Base-by-base conservation (phyloP, 495 filamentous ascomycete species). In the Penicillium waksmanii region DNA sequence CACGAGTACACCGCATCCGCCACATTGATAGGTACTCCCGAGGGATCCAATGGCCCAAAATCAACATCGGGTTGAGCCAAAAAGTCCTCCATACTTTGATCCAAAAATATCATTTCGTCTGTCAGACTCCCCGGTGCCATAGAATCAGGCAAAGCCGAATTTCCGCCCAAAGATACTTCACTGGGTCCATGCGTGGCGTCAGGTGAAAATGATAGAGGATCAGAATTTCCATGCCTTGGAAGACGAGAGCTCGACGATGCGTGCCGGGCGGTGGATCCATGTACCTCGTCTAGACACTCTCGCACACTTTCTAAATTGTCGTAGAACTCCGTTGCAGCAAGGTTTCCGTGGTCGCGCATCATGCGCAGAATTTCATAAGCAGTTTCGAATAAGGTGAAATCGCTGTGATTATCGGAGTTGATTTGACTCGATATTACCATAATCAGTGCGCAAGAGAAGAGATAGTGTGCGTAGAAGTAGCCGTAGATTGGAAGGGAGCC, bases 391-490 rank as follows among this genome's bases (percentile, higher is more conserved):
- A 67, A 19, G 1, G 59, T 56, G 33, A 65, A 64, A 33, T 74
- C 72, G 15, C 42, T 58, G 9, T 46, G 18, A 31, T 63, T 62
- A 2, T 66, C 66, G 1, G 56, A 23, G 36, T 65, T 50, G 0
- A 73, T 60, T 5, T 70, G 62, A 21, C 70, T 70, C 11, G 71
- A 77, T 0, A 73, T 61, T 1, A 71, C 65, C 64, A 77, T 67
- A 13, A 72, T 60, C 10, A 72, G 54, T 2, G 66, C 64, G 10
- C 56, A 55, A 3, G 72, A 73, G 51, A 77, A 77, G 0, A 75
- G 62, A 42, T 75, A 73, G 15, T 77, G 73, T 0, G 72, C 65
- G 51, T 71, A 71, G 40, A 75, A 77, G 33, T 70, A 75, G 3
- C 71, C 68, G 15, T 69, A 70, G 18, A 73, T 68, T 0, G 68